Evolutionary conservation across 2,329 filamentous ascomycete genomes (phyloP), one percentile per base, ranked within the genome.

Genomic region (Aureobasidium melanogenum): DNA sequence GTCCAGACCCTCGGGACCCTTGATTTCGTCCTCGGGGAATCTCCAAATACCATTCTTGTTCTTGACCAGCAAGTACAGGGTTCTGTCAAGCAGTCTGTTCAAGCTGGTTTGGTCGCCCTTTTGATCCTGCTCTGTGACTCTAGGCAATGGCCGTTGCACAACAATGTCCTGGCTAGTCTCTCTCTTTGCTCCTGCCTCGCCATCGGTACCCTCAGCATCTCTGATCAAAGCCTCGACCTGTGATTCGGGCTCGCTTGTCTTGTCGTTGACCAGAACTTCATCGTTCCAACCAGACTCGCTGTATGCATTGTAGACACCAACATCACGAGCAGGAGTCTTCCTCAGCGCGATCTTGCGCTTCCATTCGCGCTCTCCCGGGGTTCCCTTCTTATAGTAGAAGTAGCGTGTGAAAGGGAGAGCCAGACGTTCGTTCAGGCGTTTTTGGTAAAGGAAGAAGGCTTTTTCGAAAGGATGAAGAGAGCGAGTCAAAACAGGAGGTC

Each of bases 401-500:
- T 89, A 89, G 67, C 89, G 85, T 61, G 88, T 88, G 75, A 97
- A 99, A 1, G 92, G 89, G 5, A 94, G 82, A 22, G 87, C 86
- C 57, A 96, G 82, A 46, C 94, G 89, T 80, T 99, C 94, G 75
- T 97, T 96, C 63, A 99, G 82, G 15, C 94, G 91, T 69, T 93
- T 93, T 78, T 99, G 94, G 79, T 99, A 99, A 73, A 99, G 91
- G 80, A 88, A 96, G 77, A 88, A 97, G 65, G 93, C 82, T 71
- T 91, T 88, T 76, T 99, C 94, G 76, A 99, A 97, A 14, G 89
- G 82, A 36, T 88, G 89, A 59, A 93, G 86, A 64, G 88, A 81
- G 67, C 89, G 88, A 28, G 94, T 97, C 69, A 99, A 81, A 63
- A 95, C 80, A 7, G 94, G 94, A 51, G 94, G 85, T 30, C 94